Percentiles rank a stretch among this genome's conserved stretches.
These are phyloP conservation scores for rapeseed (Brassica napus) DNA, from an alignment of 345 rosid species.

Conservation along the genomic window DNA sequence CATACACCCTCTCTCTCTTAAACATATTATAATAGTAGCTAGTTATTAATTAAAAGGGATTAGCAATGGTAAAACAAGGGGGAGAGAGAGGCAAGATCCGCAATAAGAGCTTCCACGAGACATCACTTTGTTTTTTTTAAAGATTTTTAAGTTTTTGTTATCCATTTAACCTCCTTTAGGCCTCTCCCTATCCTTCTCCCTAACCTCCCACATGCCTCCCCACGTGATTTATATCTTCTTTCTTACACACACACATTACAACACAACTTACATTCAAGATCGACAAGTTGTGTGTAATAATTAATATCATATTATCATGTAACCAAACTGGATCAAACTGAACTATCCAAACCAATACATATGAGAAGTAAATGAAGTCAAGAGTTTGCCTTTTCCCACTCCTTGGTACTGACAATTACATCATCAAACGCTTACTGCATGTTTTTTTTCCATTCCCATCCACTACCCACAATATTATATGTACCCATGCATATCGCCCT, in stretches of 20 bases:
- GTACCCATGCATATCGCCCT: slow-evolving; percentile 15
- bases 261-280: slow-evolving; percentile 1
- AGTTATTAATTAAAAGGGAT: slow-evolving; percentile 3
- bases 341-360: not conserved
- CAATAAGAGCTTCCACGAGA: slow-evolving; percentile 53
- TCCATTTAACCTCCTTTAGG: slow-evolving; percentile 39
- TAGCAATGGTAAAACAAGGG: slow-evolving; percentile 23
- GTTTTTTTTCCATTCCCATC: slow-evolving; percentile 30
- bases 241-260: not conserved
- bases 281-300: slow-evolving; percentile 23
- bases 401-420: slow-evolving; percentile 27
- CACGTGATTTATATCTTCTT: slow-evolving; percentile 32
- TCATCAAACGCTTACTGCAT: slow-evolving; percentile 21
- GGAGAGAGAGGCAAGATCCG: slow-evolving; percentile 68
- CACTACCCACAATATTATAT: slow-evolving; percentile 14
- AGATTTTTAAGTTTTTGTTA: slow-evolving; percentile 18
- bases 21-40: not conserved
- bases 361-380: slow-evolving; percentile 16
- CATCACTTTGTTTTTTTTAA: slow-evolving; percentile 22
- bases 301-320: not conserved
- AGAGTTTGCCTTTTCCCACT: slow-evolving; percentile 30
- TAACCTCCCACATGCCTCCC: slow-evolving; percentile 40
- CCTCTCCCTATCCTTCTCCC: slow-evolving; percentile 34
- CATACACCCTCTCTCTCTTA: not conserved
- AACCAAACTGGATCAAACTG: slow-evolving; percentile 15